Base-by-base conservation (phyloP, 1,284 basidiomycete species). In the Malassezia cuniculi region DNA sequence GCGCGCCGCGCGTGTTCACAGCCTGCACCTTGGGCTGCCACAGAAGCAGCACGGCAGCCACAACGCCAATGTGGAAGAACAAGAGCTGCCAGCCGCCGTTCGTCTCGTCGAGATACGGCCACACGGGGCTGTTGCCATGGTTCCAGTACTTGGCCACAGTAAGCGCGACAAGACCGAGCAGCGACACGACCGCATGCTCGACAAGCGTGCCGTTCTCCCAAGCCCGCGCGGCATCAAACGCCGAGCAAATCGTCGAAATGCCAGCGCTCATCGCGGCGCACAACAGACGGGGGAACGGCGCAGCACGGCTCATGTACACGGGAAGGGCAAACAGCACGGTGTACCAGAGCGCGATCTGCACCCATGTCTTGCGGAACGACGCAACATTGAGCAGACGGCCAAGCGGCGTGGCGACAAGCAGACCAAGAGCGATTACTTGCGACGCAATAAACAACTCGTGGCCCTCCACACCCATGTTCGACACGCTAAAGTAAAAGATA, bases 111-210 rank as follows among this genome's bases (percentile, higher is more conserved):
- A 65, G 46, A 19, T 54, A 56, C 2, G 56, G 54, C 60, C 60
- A 63, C 6, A 55, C 47, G 3, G 62, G 62, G 17, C 55, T 57
- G 39, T 65, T 65, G 48, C 56, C 57, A 31, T 62, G 57, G 26
- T 62, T 62, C 27, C 44, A 49, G 29, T 62, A 62, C 43, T 60
- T 60, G 36, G 55, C 48, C 2, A 60, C 34, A 26, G 47, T 50
- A 11, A 52, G 45, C 2, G 52, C 41, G 10, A 58, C 36, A 26
- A 62, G 36, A 3, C 59, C 61, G 17, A 57, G 32, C n/a, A 62
- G 44, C 54, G 54, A 63, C 15, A 45, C 28, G 12, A 47, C 47
- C 2, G 41, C 22, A 16, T 51, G 50, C 36, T 44, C 47, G 8
- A 41, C 15, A 16, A 59, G 21, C 18, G 50, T 42, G 14, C 51